Evolutionary conservation across 129 eudicot genomes (phyloP).

Genomic region (Centrapalus pauciflorus): DNA sequence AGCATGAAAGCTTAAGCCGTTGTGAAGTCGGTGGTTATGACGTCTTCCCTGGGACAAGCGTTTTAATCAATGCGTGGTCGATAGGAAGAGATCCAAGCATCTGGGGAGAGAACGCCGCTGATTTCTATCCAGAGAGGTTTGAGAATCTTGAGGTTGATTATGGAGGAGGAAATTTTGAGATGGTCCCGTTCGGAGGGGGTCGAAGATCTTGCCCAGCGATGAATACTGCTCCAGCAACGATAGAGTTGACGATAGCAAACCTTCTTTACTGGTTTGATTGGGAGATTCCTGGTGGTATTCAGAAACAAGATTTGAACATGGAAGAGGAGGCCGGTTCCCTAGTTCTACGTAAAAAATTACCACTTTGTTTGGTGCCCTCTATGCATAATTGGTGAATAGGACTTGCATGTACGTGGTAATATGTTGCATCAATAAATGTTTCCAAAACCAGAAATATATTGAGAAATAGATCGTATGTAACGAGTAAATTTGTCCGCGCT

Average conservation of each 20-base stretch:
- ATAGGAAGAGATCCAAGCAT: conserved; percentile 28
- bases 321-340: conserved; percentile 18
- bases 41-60: conserved; percentile 13
- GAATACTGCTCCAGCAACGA: not conserved
- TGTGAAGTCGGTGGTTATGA: conserved; percentile 20
- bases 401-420: too few relatives aligned
- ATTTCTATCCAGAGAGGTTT: conserved; percentile 21
- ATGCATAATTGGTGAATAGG: not conserved
- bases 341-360: conserved; percentile 7
- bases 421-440: too few relatives aligned
- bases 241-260: conserved; percentile 18
- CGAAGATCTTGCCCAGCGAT: conserved; percentile 23
- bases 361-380: conserved; percentile 20
- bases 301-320: conserved; percentile 13
- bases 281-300: conserved; percentile 12
- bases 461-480: too few relatives aligned
- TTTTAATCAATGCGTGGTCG: conserved; percentile 36
- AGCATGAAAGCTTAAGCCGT: conserved; percentile 13
- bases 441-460: too few relatives aligned
- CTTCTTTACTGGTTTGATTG: conserved; percentile 29
- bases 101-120: conserved; percentile 21
- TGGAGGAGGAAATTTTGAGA: conserved; percentile 16
- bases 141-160: not conserved
- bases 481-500: too few relatives aligned
- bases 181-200: conserved; percentile 23